Base-by-base conservation (phyloP, 2,329 filamentous ascomycete species). In the Mollisiaceae sp. region DNA sequence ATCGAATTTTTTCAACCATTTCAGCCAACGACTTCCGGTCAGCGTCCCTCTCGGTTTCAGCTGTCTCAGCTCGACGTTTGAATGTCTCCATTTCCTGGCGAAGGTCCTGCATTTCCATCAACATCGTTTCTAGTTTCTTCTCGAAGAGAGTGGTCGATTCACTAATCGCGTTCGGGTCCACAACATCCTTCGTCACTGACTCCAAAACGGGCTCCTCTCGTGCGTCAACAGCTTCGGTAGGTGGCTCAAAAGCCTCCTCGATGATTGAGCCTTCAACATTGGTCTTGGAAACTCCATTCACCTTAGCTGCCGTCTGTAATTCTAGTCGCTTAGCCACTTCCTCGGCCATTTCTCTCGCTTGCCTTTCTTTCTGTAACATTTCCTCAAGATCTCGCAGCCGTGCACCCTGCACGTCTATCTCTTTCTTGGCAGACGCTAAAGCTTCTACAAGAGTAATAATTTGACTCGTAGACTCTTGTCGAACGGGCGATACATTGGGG, bases 391-490 rank as follows among this genome's bases (percentile, higher is more conserved):
- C 91, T 71, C 89, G 90, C 77, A 98, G 89, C 36, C 91, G 89
- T 50, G 88, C 84, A 59, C 87, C 89, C 76, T 97, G 93, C n/a
- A 84, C 86, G 73, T 96, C 93, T 50, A 97, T 87, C 75, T 97
- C 94, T 72, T 90, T 91, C 79, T 92, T 96, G 11, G 94, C 91
- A 65, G 86, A 88, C 62, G 90, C 91, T 52, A 99, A 81, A 22
- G 92, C 92, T 73, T 97, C 93, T 8, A 93, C 92, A 15, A 99
- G 82, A 20, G 92, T 89, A 5, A 94, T 81, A 62, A 97, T 92
- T 74, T 97, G 93, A 73, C 89, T 90, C 5, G 84, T 84, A 14
- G 82, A 75, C 70, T 90, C 87, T 56, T 79, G 77, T 47, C 79
- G 79, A 20, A 82, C 78, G 8, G 83, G 82, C 18, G 83, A 83